Conservation (phyloP, 2,329 filamentous ascomycete genomes). For the Aspergillus fischeri region DNA sequence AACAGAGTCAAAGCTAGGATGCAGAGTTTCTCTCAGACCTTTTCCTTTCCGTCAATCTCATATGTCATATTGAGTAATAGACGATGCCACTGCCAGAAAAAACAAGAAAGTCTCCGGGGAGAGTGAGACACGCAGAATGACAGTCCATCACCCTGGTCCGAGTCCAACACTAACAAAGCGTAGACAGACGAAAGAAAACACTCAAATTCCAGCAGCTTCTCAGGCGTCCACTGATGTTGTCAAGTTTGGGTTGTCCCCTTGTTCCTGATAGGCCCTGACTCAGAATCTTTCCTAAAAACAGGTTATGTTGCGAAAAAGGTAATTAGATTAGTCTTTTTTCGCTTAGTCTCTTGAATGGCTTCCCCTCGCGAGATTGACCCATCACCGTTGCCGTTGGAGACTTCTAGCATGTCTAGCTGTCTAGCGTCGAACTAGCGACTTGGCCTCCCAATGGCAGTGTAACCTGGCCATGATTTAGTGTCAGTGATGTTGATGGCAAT, state of each 20-base stretch:
- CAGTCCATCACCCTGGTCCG: not conserved
- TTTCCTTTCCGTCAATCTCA: not conserved
- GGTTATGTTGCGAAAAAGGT: not conserved
- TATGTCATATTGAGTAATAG: not conserved
- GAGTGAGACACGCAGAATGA: not conserved
- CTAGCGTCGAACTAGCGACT: not conserved
- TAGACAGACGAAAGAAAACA: not conserved
- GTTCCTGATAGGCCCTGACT: not conserved
- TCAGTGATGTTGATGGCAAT: not conserved
- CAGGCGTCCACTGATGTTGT: not conserved
- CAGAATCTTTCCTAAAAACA: not conserved
- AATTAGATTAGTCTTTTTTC: not conserved
- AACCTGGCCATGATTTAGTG: not conserved
- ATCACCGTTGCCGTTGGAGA: not conserved
- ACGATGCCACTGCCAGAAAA: not conserved
- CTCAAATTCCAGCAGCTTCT: not conserved
- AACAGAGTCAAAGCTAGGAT: not conserved
- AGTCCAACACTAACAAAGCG: not conserved
- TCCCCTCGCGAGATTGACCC: not conserved
- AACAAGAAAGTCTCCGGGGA: not conserved
- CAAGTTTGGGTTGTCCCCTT: not conserved
- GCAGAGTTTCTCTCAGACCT: not conserved
- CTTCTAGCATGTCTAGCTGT: not conserved
- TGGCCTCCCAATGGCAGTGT: not conserved
- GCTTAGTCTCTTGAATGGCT: not conserved